These are phyloP conservation scores for Hermanozyma aechmeae DNA, from an alignment of 805 yeast species.

Conservation along the genomic window DNA sequence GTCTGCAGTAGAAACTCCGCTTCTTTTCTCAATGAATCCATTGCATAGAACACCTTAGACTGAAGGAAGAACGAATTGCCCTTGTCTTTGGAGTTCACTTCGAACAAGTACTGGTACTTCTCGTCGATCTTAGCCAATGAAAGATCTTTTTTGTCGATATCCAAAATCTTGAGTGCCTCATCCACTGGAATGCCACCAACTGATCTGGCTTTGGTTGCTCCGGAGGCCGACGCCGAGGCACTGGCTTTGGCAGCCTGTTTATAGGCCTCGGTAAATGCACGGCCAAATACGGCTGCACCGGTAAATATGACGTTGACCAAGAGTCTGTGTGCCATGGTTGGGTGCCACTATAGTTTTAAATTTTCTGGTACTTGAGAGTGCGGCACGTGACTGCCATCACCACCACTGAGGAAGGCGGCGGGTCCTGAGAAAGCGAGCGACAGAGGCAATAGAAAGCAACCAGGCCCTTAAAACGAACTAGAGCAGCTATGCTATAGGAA, in stretches of 20 bases:
- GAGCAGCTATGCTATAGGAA: too few relatives aligned
- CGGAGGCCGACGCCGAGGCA: constrained; percentile 38
- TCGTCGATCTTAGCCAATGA: constrained; percentile 50
- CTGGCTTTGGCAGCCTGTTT: constrained; percentile 92
- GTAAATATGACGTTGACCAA: constrained; percentile 83
- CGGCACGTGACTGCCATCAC: too few relatives aligned
- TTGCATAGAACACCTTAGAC: constrained; percentile 87
- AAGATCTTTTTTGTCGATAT: constrained; percentile 54
- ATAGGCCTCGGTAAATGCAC: constrained; percentile 95
- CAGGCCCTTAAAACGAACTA: too few relatives aligned
- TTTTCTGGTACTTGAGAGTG: background rate
- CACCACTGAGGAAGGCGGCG: too few relatives aligned
- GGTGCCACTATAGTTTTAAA: too few relatives aligned
- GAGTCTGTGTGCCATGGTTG: constrained; percentile 82
- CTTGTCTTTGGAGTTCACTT: constrained; percentile 84
- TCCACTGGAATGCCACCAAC: constrained; percentile 74
- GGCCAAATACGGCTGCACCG: constrained; percentile 92
- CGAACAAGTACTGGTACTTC: constrained; percentile 75
- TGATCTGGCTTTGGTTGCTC: constrained; percentile 38
- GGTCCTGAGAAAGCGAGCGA: too few relatives aligned
- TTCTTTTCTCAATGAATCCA: constrained; percentile 82
- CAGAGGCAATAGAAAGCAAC: too few relatives aligned
- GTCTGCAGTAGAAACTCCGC: constrained; percentile 46
- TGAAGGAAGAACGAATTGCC: constrained; percentile 95
- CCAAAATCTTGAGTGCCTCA: constrained; percentile 87